A percentile compares a stretch with the other conserved stretches of the same genome.
Evolutionary conservation across 2,329 filamentous ascomycete genomes (phyloP).

Genomic region (Apiospora hydei): DNA sequence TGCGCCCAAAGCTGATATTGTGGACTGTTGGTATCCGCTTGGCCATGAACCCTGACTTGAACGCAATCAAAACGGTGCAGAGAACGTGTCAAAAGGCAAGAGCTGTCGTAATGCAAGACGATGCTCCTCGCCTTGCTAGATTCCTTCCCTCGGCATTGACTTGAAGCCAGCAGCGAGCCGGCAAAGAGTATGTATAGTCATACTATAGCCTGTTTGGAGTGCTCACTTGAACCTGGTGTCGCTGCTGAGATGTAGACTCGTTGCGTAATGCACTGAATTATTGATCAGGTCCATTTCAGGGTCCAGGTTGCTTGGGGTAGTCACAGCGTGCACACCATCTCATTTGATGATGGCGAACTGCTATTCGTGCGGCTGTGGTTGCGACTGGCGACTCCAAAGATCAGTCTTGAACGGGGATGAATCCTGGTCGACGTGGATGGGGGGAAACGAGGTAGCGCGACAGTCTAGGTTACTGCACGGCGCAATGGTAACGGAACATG

Average conservation of each 20-base stretch:
- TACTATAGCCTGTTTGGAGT: conserved; percentile 12
- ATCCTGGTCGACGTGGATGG: not conserved
- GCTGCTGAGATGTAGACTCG: not conserved
- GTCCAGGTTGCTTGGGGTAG: conserved; percentile 19
- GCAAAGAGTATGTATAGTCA: not conserved
- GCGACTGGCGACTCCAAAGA: conserved; percentile 9
- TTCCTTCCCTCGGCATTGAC: not conserved
- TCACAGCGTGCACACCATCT: conserved; percentile 9
- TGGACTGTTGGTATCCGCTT: conserved; percentile 16
- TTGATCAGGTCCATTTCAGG: conserved; percentile 20
- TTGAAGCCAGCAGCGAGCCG: not conserved
- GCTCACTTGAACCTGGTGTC: not conserved
- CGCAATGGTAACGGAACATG: not conserved
- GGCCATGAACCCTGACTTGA: not conserved
- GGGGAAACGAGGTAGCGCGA: not conserved
- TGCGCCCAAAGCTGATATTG: not conserved
- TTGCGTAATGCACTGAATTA: conserved; percentile 16
- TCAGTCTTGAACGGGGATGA: not conserved
- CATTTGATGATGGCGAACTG: not conserved
- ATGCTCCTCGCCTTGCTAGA: not conserved
- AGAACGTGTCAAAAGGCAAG: not conserved
- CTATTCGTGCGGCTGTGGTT: conserved; percentile 22
- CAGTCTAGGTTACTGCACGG: not conserved
- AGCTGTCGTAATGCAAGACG: not conserved
- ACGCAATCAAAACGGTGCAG: conserved; percentile 4